Percentiles rank a stretch among this genome's conserved stretches.
phyloP scores from a whole-genome alignment of 2,329 filamentous ascomycete genomes.

The Sordariomycetes sp. region DNA sequence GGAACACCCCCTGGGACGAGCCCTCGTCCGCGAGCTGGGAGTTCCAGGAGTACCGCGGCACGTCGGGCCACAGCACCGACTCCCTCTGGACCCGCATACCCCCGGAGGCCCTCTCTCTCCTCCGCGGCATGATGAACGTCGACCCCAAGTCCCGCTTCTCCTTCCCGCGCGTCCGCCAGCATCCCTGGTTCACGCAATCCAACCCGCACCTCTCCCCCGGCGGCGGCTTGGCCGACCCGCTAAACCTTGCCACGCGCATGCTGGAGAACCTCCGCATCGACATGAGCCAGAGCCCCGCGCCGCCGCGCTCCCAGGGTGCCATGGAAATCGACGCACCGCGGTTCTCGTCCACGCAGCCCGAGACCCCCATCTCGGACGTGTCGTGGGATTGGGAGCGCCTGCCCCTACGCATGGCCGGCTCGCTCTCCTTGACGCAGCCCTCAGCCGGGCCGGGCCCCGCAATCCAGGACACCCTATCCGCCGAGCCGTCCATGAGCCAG shows the following conservation, averaged over 20 bases:
- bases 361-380: constrained; percentile 62
- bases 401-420: constrained; percentile 29
- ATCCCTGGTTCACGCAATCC: constrained; percentile 85
- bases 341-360: constrained; percentile 77
- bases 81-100: constrained; percentile 78
- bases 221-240: constrained; percentile 66
- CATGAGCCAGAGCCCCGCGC: constrained; percentile 57
- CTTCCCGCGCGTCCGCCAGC: constrained; percentile 76
- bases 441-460: constrained; percentile 25
- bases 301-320: constrained; percentile 18
- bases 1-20: constrained; percentile 97
- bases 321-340: constrained; percentile 60
- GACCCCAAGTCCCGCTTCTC: constrained; percentile 66
- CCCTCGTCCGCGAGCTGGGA: constrained; percentile 81
- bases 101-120: constrained; percentile 61
- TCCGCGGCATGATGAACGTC: constrained; percentile 88
- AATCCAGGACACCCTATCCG: constrained; percentile 56
- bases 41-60: constrained; percentile 76
- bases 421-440: constrained; percentile 40
- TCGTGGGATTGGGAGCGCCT: constrained; percentile 86
- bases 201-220: constrained; percentile 68
- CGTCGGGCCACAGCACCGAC: constrained; percentile 71
- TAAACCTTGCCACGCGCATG: constrained; percentile 88
- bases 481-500: constrained; percentile 79
- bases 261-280: constrained; percentile 85